Evolutionary conservation across 345 rosid species (phyloP).

Genomic region (Litchi chinensis): DNA sequence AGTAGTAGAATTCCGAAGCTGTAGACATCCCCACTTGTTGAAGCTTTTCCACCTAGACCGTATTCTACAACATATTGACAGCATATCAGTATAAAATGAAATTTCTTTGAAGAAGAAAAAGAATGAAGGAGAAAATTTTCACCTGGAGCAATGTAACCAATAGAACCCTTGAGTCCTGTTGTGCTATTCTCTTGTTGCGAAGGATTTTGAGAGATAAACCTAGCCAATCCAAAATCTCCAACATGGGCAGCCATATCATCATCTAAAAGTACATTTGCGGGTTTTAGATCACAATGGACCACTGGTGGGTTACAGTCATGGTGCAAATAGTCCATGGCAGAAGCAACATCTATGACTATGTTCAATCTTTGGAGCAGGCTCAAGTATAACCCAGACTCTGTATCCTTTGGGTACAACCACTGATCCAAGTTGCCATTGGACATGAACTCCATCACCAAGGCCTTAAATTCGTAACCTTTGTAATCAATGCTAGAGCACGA

Average conservation of each 20-base stretch:
- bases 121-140: neutral
- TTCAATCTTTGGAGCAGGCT: slow-evolving; percentile 26
- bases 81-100: neutral
- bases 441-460: slow-evolving; percentile 18
- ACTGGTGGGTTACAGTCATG: slow-evolving; percentile 23
- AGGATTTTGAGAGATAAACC: slow-evolving; percentile 4
- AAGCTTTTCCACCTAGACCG: slow-evolving; percentile 26
- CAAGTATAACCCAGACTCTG: neutral
- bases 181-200: slow-evolving; percentile 9
- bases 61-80: slow-evolving; percentile 3
- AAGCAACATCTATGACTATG: slow-evolving; percentile 25
- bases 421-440: slow-evolving; percentile 9
- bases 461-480: slow-evolving; percentile 22
- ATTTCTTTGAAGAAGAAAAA: neutral
- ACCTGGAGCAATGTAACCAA: slow-evolving; percentile 33
- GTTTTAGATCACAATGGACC: slow-evolving; percentile 29
- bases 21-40: slow-evolving; percentile 30
- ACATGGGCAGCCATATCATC: slow-evolving; percentile 25
- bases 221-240: slow-evolving; percentile 28
- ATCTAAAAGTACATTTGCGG: slow-evolving; percentile 29
- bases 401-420: slow-evolving; percentile 21
- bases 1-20: slow-evolving; percentile 27
- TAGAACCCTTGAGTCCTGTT: slow-evolving; percentile 20
- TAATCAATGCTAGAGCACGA: slow-evolving; percentile 27
- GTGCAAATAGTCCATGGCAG: slow-evolving; percentile 33